A percentile compares a stretch with the other conserved stretches of the same genome.
phyloP scores from a whole-genome alignment of 208 protist genomes.

The Phytomonas francai region DNA sequence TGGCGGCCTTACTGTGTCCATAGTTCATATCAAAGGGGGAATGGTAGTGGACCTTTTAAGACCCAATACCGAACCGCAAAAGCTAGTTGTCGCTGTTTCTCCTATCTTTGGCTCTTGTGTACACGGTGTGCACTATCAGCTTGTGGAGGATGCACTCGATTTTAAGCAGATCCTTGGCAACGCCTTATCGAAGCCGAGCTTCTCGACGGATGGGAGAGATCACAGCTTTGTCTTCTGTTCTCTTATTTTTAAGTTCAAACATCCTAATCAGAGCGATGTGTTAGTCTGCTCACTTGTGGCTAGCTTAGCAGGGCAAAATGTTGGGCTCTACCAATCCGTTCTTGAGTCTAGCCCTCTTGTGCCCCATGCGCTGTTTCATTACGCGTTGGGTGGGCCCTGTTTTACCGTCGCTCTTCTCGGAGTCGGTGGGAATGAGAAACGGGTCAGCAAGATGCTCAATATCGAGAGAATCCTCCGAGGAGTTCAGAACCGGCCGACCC shows the following conservation, averaged over 20 bases:
- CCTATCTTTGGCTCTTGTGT: conserved; percentile 77
- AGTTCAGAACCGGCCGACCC: conserved; percentile 50
- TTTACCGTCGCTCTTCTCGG: conserved; percentile 70
- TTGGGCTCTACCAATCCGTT: conserved; percentile 56
- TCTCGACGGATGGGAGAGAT: conserved; percentile 31
- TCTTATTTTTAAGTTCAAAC: conserved; percentile 57
- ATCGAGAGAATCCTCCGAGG: conserved; percentile 60
- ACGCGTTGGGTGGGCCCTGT: conserved; percentile 76
- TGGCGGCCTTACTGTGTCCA: conserved; percentile 42
- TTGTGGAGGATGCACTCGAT: conserved; percentile 18
- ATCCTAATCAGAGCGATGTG: conserved; percentile 51
- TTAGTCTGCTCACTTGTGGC: conserved; percentile 60
- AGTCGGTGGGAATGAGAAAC: conserved; percentile 51
- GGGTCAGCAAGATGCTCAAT: conserved; percentile 58
- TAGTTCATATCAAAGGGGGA: conserved; percentile 64
- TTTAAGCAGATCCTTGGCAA: conserved; percentile 50
- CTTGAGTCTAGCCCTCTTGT: conserved; percentile 57
- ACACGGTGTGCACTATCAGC: conserved; percentile 43
- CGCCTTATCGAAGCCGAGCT: conserved; percentile 22
- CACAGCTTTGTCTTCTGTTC: conserved; percentile 60
- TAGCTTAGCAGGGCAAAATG: conserved; percentile 62
- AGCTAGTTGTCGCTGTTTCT: conserved; percentile 72
- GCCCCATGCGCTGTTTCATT: conserved; percentile 69
- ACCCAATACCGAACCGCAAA: conserved; percentile 27
- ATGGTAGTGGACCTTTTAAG: conserved; percentile 48